phyloP scores from a whole-genome alignment of 1,284 basidiomycete species.

The Pisolithus thermaeus region DNA sequence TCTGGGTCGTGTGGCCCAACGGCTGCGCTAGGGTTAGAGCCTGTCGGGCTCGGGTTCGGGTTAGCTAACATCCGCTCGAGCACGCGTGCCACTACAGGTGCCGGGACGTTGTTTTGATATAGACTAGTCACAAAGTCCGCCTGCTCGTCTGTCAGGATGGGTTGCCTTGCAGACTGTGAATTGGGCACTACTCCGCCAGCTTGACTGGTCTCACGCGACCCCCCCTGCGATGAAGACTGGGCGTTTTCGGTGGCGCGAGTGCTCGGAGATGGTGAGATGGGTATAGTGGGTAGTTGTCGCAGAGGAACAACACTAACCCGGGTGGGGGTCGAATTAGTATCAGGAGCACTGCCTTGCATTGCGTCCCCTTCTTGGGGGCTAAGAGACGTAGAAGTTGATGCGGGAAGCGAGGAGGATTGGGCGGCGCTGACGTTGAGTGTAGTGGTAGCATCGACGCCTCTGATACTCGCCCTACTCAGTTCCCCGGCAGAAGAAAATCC shows the following conservation, averaged over 20 bases:
- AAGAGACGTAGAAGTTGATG: not conserved
- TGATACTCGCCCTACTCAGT: not conserved
- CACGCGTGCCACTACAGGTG: constrained; percentile 20
- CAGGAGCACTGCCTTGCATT: not conserved
- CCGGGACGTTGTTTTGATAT: constrained; percentile 19
- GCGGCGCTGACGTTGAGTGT: not conserved
- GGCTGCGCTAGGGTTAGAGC: not conserved
- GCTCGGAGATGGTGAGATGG: not conserved
- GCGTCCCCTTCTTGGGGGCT: not conserved
- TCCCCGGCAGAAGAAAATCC: not conserved
- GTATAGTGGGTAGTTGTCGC: not conserved
- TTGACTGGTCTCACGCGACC: not conserved
- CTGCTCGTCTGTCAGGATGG: constrained; percentile 16
- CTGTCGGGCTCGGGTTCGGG: constrained; percentile 5
- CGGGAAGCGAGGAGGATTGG: not conserved
- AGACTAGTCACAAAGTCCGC: constrained; percentile 17
- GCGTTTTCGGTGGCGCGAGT: constrained; percentile 12
- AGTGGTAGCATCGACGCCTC: not conserved
- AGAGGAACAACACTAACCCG: not conserved
- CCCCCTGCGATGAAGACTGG: not conserved
- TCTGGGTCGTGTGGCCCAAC: constrained; percentile 14
- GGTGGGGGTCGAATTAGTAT: not conserved
- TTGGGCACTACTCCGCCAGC: not conserved
- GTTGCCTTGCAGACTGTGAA: not conserved
- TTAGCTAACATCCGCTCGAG: constrained; percentile 23